These are phyloP conservation scores for Aspergillus flavus DNA, from an alignment of 2,329 filamentous ascomycete species.

Conservation along the genomic window DNA sequence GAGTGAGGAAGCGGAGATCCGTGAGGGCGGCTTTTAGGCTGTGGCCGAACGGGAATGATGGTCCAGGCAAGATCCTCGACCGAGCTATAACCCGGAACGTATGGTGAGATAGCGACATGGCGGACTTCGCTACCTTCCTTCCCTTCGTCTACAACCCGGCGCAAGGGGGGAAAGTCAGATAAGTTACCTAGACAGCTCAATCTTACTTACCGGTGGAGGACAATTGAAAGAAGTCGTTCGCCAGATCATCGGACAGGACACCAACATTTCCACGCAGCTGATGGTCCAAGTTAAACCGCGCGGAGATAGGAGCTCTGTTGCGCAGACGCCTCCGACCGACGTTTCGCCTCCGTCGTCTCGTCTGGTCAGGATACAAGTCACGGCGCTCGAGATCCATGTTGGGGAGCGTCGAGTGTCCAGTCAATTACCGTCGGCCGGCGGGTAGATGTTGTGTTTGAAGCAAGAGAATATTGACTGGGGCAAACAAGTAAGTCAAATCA, in stretches of 20 bases:
- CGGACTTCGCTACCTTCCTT: conserved; percentile 36
- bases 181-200: conserved; percentile 5
- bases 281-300: conserved; percentile 81
- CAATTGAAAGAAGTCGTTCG: conserved; percentile 73
- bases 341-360: conserved; percentile 56
- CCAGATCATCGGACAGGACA: conserved; percentile 83
- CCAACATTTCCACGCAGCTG: conserved; percentile 83
- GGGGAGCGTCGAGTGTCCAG: conserved; percentile 14
- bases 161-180: background rate
- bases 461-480: conserved; percentile 15
- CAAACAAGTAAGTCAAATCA: conserved; percentile 3
- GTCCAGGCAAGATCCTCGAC: conserved; percentile 75
- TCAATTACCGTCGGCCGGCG: conserved; percentile 26
- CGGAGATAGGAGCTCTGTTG: conserved; percentile 74
- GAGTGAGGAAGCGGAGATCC: conserved; percentile 70
- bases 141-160: conserved; percentile 17
- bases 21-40: conserved; percentile 45
- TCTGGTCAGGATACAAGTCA: conserved; percentile 44
- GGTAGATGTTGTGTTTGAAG: conserved; percentile 6
- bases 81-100: conserved; percentile 43
- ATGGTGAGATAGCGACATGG: conserved; percentile 52
- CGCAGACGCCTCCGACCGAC: conserved; percentile 44
- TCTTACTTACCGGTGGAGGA: conserved; percentile 53
- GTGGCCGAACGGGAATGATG: conserved; percentile 71
- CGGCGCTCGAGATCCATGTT: conserved; percentile 49